Base-by-base conservation (phyloP, 768 basidiomycete species). In the Mycena venus region DNA sequence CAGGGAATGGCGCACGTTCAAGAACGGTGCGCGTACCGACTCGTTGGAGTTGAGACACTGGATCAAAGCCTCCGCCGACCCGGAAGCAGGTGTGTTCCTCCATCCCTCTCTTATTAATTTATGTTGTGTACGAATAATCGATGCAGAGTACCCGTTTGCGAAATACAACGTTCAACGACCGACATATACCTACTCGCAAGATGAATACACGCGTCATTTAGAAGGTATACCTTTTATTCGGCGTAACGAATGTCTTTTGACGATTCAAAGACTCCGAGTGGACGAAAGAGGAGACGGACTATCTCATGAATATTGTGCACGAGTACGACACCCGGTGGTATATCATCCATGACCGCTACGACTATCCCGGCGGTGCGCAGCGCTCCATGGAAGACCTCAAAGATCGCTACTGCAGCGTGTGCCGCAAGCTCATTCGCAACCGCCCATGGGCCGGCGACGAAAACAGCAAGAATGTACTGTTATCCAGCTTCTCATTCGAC, bases 231-330 rank as follows among this genome's bases (percentile, higher is more conserved):
- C 10, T 31, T n/a, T 7, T 9, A 62, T 12, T 19, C 14, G 1
- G 40, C 12, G 10, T 8, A 21, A n/a, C 2, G 25, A 15, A 14
- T 32, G 7, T 4, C n/a, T 44, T 19, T 38, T 14, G 38, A 71
- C 51, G 32, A 19, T 62, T 42, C 29, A 29, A 67, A 93, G 98
- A 97, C 78, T 85, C 85, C 12, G 93, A 93, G 72, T 99, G 98
- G 98, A 90, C 95, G 8, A 94, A 93, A 78, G 95, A 96, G 77
- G 97, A 99, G 83, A 99, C 98, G 0, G 94, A 96, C 80, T 96
- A 99, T 80, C 89, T 99, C 1, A 98, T 99, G 83, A 85, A 85
- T 4, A 82, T 98, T 11, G 92, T 94, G 11, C 88, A 89, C 61
- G 92, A 95, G 63, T 99, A 94, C 77, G 97, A 99, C 82, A 86